Evolutionary conservation across 768 basidiomycete genomes (phyloP).

Genomic region (Hydnum rufescens): DNA sequence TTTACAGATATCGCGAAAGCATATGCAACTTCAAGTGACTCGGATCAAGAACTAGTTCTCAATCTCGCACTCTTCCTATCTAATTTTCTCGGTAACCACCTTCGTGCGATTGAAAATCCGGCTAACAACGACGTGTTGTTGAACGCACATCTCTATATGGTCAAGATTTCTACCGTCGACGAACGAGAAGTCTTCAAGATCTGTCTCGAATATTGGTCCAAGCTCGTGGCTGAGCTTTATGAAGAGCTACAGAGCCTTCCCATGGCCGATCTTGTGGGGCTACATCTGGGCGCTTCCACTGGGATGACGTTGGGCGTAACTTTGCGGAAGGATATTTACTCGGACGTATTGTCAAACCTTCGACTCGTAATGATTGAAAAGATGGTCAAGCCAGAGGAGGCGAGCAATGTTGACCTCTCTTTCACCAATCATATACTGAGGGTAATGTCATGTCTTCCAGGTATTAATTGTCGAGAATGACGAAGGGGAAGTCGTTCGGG

Average conservation of each 20-base stretch:
- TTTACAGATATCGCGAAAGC: slow-evolving; percentile 61
- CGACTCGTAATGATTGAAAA: slow-evolving; percentile 91
- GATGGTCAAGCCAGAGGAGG: slow-evolving; percentile 99
- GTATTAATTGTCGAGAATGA: slow-evolving; percentile 98
- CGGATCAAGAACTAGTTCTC: slow-evolving; percentile 90
- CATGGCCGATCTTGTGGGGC: slow-evolving; percentile 69
- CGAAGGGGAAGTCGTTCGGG: slow-evolving; percentile 96
- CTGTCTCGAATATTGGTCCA: slow-evolving; percentile 92
- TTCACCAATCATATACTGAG: neutral
- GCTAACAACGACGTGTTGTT: slow-evolving; percentile 78
- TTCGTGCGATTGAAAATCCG: slow-evolving; percentile 85
- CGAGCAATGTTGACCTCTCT: slow-evolving; percentile 20
- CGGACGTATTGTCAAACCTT: slow-evolving; percentile 84
- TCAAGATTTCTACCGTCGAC: slow-evolving; percentile 94
- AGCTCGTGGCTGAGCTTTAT: slow-evolving; percentile 89
- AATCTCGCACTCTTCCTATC: slow-evolving; percentile 95
- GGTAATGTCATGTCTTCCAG: slow-evolving; percentile 31
- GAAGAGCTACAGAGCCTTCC: slow-evolving; percentile 90
- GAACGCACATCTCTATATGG: slow-evolving; percentile 95
- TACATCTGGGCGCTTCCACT: slow-evolving; percentile 50
- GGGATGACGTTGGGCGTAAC: slow-evolving; percentile 18
- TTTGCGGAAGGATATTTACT: slow-evolving; percentile 84
- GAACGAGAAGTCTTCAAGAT: slow-evolving; percentile 99
- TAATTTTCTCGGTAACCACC: slow-evolving; percentile 87
- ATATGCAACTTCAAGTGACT: slow-evolving; percentile 72